Base-by-base conservation (phyloP, 441 rosid species). In the Cnidoscolus chayamansa region DNA sequence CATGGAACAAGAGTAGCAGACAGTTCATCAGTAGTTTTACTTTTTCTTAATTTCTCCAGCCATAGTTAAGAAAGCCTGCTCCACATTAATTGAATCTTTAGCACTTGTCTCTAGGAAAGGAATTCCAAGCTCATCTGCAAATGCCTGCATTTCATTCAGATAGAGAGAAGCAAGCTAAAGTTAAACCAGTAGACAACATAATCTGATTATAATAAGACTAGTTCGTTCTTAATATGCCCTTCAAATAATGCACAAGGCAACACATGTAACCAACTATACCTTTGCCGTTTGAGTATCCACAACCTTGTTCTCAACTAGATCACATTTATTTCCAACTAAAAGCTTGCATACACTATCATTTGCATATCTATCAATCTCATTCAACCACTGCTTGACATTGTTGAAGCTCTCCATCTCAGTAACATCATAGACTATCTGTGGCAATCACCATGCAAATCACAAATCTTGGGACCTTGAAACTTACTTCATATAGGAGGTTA, bases 391-490 rank as follows among this genome's bases (percentile, higher is more conserved):
- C 86, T 93, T 93, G 70, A 91, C 98, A 74, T 91, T 93, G 84
- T 91, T 91, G 85, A 91, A 93, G 88, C 98, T 93, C 81, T 93
- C 97, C 94, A 86, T 85, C 79, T 91, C 97, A 20, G 98, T 93
- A 70, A 92, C 96, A 70, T 91, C 95, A 77, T 91, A 93, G 58
- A 91, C 94, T 78, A 90, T 86, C 95, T 90, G 92, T 83, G 63
- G 70, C 16, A 73, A 60, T 62, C 11, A 63, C 71, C 65, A 68
- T 1, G 55, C 1, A 65, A 49, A 35, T 48, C 61, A 61, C 47
- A 51, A n/a, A 49, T 40, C 10, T 58, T 51, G 77, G 50, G 58
- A 11, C 13, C 56, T 75, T 72, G 64, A 40, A 51, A 53, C 43
- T 30, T 57, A 37, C 61, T 47, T 63, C 30, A 30, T 15, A 49